Evolutionary conservation across 495 filamentous ascomycete species (phyloP).

Genomic region (Xylaria scruposa): DNA sequence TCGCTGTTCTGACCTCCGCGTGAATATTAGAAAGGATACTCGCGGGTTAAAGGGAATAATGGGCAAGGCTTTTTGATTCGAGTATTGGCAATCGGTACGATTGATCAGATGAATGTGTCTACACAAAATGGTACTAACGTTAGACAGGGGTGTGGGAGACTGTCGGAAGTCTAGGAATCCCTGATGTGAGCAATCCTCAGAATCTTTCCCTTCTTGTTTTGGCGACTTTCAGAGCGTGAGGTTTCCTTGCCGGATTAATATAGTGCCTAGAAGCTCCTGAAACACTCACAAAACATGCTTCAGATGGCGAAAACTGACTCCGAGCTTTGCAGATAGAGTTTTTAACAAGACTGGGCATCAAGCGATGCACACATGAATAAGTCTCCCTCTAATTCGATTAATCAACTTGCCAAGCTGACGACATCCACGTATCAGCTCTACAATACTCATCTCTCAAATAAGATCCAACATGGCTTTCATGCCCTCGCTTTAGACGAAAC

Average conservation of each 20-base stretch:
- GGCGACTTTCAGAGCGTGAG: no score
- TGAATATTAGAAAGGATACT: constrained; percentile 43
- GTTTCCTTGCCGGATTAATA: no score
- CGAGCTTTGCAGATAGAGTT: background rate
- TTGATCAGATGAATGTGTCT: background rate
- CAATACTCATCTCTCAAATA: constrained; percentile 62
- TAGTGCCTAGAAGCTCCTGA: no score
- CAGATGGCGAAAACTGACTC: no score
- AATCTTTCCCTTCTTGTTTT: no score
- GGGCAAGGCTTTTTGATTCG: constrained; percentile 49
- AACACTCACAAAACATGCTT: no score
- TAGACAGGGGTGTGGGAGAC: constrained; percentile 63
- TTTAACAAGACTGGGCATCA: constrained; percentile 44
- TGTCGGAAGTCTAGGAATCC: constrained; percentile 64
- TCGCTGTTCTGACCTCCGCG: constrained; percentile 35
- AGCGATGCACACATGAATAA: constrained; percentile 56
- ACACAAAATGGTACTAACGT: background rate
- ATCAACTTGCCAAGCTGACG: constrained; percentile 22
- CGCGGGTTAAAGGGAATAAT: constrained; percentile 40
- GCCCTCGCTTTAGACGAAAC: constrained; percentile 76
- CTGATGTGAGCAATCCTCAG: constrained; percentile 30
- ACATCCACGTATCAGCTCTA: constrained; percentile 57
- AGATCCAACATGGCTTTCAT: constrained; percentile 73
- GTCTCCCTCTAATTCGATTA: constrained; percentile 16
- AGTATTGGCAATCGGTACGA: constrained; percentile 53